Conservation (phyloP, 2,329 filamentous ascomycete genomes). For the Xylaria sp. region DNA sequence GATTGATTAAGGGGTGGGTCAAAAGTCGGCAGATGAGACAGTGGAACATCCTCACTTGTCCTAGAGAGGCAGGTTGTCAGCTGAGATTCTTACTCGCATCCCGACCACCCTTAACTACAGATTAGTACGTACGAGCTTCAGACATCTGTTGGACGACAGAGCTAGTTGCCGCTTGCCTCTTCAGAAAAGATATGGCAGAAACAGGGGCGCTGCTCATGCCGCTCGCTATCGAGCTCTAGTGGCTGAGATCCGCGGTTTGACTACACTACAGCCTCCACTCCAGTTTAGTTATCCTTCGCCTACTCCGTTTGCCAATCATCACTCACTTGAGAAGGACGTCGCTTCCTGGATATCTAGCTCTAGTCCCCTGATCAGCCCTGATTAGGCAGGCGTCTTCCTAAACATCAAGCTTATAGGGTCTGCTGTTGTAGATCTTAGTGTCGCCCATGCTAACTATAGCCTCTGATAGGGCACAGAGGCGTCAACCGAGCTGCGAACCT, state of each 20-base stretch:
- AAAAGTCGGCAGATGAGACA: conserved; percentile 19
- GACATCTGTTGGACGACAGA: neutral
- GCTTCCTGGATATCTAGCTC: neutral
- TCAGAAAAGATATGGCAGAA: neutral
- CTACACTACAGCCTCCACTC: neutral
- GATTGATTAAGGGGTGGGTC: conserved; percentile 10
- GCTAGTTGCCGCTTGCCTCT: conserved; percentile 6
- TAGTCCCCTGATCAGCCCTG: conserved; percentile 1
- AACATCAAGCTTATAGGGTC: neutral
- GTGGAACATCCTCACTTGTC: conserved; percentile 14
- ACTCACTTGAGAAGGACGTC: conserved; percentile 15
- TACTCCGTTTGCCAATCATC: conserved; percentile 11
- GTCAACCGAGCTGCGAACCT: neutral
- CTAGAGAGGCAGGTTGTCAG: conserved; percentile 22
- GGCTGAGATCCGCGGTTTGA: neutral
- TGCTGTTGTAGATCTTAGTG: conserved; percentile 8
- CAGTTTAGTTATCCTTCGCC: neutral
- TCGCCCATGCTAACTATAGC: neutral
- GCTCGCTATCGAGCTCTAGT: neutral
- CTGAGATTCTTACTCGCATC: neutral
- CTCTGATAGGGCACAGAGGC: neutral
- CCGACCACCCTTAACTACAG: neutral
- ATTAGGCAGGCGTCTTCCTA: neutral
- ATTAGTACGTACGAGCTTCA: neutral
- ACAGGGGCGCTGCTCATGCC: neutral